Evolutionary conservation across 768 basidiomycete species (phyloP).

Genomic region (Podaxis sp.): DNA sequence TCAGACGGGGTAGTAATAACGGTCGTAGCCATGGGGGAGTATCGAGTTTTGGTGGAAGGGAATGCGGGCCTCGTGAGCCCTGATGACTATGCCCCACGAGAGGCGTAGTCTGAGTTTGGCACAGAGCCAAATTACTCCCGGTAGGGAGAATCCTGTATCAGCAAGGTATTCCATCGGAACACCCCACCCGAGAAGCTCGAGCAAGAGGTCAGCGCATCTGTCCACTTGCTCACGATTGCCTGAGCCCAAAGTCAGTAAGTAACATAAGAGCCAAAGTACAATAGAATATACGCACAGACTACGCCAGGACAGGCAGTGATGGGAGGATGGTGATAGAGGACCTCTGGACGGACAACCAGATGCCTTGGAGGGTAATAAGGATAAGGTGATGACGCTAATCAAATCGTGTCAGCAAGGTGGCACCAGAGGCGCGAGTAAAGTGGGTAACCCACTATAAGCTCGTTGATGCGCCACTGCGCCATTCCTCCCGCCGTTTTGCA

Average conservation of each 20-base stretch:
- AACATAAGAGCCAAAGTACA: background rate
- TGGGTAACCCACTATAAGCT: background rate
- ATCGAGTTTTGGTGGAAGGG: background rate
- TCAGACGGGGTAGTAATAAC: background rate
- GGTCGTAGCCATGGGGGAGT: background rate
- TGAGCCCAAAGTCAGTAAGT: background rate
- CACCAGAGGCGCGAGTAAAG: background rate
- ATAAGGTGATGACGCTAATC: background rate
- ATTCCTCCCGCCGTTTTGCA: background rate
- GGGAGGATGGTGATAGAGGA: background rate
- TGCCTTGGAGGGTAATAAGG: background rate
- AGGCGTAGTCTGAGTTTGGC: slow-evolving; percentile 1
- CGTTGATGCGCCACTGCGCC: background rate
- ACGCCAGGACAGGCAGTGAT: background rate
- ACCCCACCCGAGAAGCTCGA: slow-evolving; percentile 54
- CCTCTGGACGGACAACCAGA: background rate
- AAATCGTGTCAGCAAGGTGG: background rate
- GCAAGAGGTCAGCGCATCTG: slow-evolving; percentile 28
- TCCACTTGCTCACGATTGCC: slow-evolving; percentile 4
- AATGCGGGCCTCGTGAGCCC: background rate
- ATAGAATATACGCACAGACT: background rate
- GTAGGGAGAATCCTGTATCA: slow-evolving; percentile 35
- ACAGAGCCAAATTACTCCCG: slow-evolving; percentile 4
- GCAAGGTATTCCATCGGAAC: slow-evolving; percentile 46
- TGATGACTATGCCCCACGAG: background rate